Conservation (phyloP, 2,329 filamentous ascomycete genomes). For the Fusarium mangiferae region DNA sequence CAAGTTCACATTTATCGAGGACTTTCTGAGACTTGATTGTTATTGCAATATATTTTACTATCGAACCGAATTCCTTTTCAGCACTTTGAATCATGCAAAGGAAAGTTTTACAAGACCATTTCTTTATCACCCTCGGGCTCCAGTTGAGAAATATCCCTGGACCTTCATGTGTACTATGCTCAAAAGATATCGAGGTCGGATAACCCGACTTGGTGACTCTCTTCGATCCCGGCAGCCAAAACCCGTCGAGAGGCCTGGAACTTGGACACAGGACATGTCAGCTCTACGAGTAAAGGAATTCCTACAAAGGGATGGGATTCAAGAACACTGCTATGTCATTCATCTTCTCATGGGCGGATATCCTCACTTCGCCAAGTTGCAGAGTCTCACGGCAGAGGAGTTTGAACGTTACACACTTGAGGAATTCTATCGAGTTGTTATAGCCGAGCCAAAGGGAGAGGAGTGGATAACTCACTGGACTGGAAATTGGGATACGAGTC, state of each 20-base stretch:
- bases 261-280: not conserved
- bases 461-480: accelerated
- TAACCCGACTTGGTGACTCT: not conserved
- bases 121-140: not conserved
- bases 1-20: not conserved
- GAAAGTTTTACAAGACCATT: not conserved
- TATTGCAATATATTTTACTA: not conserved
- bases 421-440: not conserved
- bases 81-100: not conserved
- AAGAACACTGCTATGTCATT: accelerated
- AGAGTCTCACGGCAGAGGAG: not conserved
- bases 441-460: accelerated
- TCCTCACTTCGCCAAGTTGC: not conserved
- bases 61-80: not conserved
- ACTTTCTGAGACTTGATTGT: not conserved
- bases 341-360: not conserved
- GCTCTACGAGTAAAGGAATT: not conserved
- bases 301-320: accelerated
- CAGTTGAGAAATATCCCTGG: too few species aligned
- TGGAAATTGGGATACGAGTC: not conserved
- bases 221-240: not conserved
- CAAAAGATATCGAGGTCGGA: too few species aligned
- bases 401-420: not conserved
- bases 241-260: not conserved
- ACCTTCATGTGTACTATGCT: too few species aligned